Evolutionary conservation across 2,329 filamentous ascomycete species (phyloP).

Genomic region (Trichoderma endophyticum): DNA sequence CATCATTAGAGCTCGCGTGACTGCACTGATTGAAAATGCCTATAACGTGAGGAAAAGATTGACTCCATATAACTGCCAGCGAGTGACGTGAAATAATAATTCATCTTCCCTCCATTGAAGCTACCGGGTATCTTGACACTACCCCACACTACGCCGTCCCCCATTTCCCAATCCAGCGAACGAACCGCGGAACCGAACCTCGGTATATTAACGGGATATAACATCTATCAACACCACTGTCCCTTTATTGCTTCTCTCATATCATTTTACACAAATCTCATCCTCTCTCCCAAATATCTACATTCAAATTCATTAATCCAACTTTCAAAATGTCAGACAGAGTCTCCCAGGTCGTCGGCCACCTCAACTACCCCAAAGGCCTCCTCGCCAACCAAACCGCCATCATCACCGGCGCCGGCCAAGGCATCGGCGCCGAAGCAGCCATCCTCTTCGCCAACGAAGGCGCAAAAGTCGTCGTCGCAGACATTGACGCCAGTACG

Average conservation of each 20-base stretch:
- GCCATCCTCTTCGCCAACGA: constrained; percentile 82
- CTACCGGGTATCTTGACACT: background rate
- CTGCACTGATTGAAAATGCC: background rate
- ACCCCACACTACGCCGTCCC: constrained; percentile 27
- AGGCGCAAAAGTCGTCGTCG: constrained; percentile 78
- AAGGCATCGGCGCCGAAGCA: constrained; percentile 84
- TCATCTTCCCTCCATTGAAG: background rate
- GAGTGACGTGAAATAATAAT: background rate
- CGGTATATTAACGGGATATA: constrained; percentile 22
- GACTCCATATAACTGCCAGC: background rate
- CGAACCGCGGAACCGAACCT: constrained; percentile 25
- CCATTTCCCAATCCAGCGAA: background rate
- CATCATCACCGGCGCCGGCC: constrained; percentile 82
- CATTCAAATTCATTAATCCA: background rate
- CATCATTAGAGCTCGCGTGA: background rate
- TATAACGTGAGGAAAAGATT: background rate
- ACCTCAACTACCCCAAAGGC: constrained; percentile 79
- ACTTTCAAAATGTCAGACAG: constrained; percentile 49
- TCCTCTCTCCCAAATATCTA: background rate
- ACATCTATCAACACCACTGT: background rate
- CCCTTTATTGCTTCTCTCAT: background rate
- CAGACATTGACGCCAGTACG: constrained; percentile 74
- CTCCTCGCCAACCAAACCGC: constrained; percentile 76
- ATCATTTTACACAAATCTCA: background rate
- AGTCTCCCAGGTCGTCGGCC: constrained; percentile 67